phyloP scores from a whole-genome alignment of 225 moss, liverwort and hornwort species.

The Neckera pumila region DNA sequence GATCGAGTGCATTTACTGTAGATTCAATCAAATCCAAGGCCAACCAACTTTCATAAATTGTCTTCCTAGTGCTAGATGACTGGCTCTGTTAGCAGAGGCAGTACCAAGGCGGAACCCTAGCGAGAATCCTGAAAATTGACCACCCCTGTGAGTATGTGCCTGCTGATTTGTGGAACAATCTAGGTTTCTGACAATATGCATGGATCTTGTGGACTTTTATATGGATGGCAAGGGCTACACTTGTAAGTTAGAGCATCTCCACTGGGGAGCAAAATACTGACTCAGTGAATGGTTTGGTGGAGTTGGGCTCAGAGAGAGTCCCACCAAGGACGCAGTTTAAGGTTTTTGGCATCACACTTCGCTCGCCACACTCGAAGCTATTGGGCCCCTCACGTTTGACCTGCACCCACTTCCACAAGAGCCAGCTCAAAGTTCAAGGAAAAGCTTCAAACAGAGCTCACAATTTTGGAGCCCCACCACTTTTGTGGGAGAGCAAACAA shows the following conservation, averaged over 20 bases:
- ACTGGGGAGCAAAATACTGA: accelerated
- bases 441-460: not conserved
- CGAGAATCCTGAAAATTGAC: not conserved
- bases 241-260: not conserved
- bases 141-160: no score
- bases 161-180: not conserved
- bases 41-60: not conserved
- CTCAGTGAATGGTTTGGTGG: accelerated
- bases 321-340: accelerated
- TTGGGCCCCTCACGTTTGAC: accelerated
- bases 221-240: not conserved
- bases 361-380: accelerated
- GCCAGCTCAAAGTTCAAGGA: accelerated
- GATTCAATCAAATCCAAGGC: not conserved
- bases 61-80: not conserved
- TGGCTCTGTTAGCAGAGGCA: not conserved
- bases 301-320: accelerated
- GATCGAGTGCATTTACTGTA: not conserved
- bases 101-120: no score
- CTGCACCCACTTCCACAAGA: not conserved
- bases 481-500: accelerated
- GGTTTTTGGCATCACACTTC: not conserved
- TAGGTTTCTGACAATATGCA: not conserved
- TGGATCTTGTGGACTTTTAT: not conserved
- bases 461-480: accelerated